Evolutionary conservation across 202 grass and related monocot species (phyloP).

Genomic region (Eragrostis tef): DNA sequence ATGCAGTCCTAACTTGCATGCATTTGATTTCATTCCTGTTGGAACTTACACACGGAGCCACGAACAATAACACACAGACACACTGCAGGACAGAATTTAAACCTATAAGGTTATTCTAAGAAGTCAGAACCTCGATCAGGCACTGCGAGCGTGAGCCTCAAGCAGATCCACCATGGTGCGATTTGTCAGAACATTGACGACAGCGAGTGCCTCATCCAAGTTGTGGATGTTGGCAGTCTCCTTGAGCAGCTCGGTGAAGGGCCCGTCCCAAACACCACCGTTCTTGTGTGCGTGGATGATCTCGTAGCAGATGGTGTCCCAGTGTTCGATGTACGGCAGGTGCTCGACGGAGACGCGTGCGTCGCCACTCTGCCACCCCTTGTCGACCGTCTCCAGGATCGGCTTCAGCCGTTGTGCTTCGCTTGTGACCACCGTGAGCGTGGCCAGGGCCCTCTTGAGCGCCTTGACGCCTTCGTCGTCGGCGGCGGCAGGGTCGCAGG

Average conservation of each 20-base stretch:
- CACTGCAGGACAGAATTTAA: too few species aligned
- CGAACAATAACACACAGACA: too few species aligned
- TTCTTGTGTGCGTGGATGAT: background rate
- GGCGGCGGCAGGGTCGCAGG: background rate
- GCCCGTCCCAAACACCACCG: background rate
- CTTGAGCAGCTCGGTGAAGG: conserved; percentile 16
- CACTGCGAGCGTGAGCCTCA: background rate
- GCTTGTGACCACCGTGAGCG: background rate
- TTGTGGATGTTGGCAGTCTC: background rate
- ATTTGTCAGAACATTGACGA: background rate
- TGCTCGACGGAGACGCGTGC: background rate
- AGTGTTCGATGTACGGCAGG: conserved; percentile 33
- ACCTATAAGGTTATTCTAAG: too few species aligned
- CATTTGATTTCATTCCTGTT: too few species aligned
- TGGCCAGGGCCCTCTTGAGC: background rate
- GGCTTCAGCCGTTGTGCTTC: background rate
- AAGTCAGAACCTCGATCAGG: background rate
- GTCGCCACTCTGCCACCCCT: background rate
- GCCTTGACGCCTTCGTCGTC: background rate
- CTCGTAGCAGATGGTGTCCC: conserved; percentile 24
- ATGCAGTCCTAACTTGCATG: too few species aligned
- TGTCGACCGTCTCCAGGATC: background rate
- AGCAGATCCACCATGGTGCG: background rate
- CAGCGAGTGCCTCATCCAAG: background rate
- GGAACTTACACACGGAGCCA: too few species aligned